Evolutionary conservation across 352 stramenopile genomes (phyloP), one percentile per base, ranked within the genome.

Genomic region (Globisporangium lucens): DNA sequence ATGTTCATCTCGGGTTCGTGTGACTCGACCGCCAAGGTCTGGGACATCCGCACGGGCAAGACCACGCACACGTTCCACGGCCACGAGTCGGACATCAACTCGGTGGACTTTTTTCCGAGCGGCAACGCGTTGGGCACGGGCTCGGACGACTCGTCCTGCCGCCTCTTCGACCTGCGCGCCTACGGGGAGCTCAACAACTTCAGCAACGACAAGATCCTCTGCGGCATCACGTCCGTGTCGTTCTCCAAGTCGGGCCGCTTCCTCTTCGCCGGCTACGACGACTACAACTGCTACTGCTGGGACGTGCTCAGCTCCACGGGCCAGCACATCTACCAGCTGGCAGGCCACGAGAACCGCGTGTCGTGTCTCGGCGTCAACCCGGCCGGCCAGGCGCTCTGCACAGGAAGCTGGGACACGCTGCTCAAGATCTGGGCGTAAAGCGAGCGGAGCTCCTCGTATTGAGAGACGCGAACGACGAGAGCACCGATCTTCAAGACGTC

Each of bases 81-180:
- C 33, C 98, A 99, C 77, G 94, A 98, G 66, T 98, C 89, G 24
- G 98, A 99, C 76, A 98, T 99, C 77, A 99, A 99, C 81, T 98
- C 94, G 63, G 96, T 99, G 33, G 90, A 97, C 71, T 99, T 99
- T 64, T 99, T 99, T 75, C 97, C 96, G 0, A 97, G 98, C 76
- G 97, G 96, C 36, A 97, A 98, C 64, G 87, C 89, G 33, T 90
- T 99, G 33, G 93, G 92, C 38, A 98, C 96, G 1, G 98, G 96
- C 8, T 99, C 95, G 33, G 97, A 99, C 71, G 98, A 99, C 80
- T 98, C 95, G 38, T 97, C 86, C 29, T 99, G 95, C 75, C 89
- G 97, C 29, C 83, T 99, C 56, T 99, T 99, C 75, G 98, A 99
- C 72, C 81, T 99, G 65, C 89, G 98, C 55, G 94, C 91, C 57